Base-by-base conservation (phyloP, 1,284 basidiomycete genomes). In the Neotropicomus parvogracilis region DNA sequence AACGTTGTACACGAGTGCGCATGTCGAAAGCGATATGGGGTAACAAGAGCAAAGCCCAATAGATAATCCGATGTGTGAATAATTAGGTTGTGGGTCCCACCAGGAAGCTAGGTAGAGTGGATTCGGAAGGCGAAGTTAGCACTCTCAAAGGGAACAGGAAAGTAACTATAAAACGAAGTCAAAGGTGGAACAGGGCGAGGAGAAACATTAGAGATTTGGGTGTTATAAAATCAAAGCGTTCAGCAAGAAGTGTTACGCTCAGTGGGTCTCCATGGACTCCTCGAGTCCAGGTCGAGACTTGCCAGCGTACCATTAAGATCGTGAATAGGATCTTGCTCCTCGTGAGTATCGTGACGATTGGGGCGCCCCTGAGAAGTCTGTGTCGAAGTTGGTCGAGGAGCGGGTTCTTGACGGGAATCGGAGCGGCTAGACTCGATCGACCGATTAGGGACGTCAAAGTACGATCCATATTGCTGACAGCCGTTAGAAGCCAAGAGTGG, bases 231-330 rank as follows among this genome's bases (percentile, higher is more conserved):
- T 58, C 35, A 40, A 39, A 8, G 32, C 39, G 45, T 49, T 64
- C 40, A 64, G 43, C 59, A 50, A 36, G 63, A 45, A 17, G 49
- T 49, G 14, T 52, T 57, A 42, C 44, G 62, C 31, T 65, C 62
- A n/a, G 42, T 26, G 31, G 53, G 34, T 38, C 54, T 62, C 64
- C 64, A 66, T 14, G 59, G 59, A 33, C 39, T 58, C 45, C 52
- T 62, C 27, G 59, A 67, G 58, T 83, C 83, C 48, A 88, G 66
- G 54, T 86, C 75, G 20, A 89, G 76, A 57, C 81, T 85, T 21
- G 85, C 82, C 27, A 89, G 72, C n/a, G 81, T 87, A 17, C 83
- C 82, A 56, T 86, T 88, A 40, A 89, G 65, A 65, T 88, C 85
- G 32, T 79, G 78, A 55, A 89, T 75, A 24, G 62, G 40, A 52